Conservation (phyloP, 768 basidiomycete species). For the Neoboletus brunneissimus region DNA sequence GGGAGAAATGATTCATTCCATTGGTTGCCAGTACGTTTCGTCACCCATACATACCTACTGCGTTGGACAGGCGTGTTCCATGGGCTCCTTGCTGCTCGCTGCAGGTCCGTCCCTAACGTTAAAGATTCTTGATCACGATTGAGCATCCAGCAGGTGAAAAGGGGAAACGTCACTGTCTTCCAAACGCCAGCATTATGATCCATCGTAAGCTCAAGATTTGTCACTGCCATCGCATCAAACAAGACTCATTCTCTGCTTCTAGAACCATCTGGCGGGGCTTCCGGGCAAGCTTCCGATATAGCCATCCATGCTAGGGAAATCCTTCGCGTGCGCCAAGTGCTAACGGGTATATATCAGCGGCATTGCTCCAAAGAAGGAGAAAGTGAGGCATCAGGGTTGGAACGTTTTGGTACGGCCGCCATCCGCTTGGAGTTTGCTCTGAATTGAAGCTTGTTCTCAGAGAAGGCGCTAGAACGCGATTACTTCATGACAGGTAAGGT, state of each 20-base stretch:
- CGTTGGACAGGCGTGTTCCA: constrained; percentile 91
- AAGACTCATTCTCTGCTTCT: constrained; percentile 16
- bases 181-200: constrained; percentile 97
- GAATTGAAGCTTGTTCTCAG: constrained; percentile 39
- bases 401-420: constrained; percentile 68
- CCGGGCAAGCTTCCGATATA: constrained; percentile 94
- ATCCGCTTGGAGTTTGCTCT: constrained; percentile 22
- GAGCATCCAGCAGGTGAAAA: constrained; percentile 55
- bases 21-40: constrained; percentile 69
- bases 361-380: constrained; percentile 77
- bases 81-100: constrained; percentile 91
- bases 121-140: constrained; percentile 10
- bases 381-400: constrained; percentile 55
- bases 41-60: constrained; percentile 97
- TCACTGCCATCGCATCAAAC: constrained; percentile 1
- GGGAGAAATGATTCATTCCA: constrained; percentile 27
- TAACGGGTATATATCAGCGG: constrained; percentile 86
- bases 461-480: constrained; percentile 87
- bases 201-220: constrained; percentile 62
- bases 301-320: constrained; percentile 98
- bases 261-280: constrained; percentile 97
- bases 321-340: constrained; percentile 75
- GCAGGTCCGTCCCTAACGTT: constrained; percentile 49
- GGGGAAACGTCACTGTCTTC: constrained; percentile 89
- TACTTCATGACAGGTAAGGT: constrained; percentile 87